Conservation (phyloP, 345 rosid genomes). For the Excoecaria cochinchinensis region DNA sequence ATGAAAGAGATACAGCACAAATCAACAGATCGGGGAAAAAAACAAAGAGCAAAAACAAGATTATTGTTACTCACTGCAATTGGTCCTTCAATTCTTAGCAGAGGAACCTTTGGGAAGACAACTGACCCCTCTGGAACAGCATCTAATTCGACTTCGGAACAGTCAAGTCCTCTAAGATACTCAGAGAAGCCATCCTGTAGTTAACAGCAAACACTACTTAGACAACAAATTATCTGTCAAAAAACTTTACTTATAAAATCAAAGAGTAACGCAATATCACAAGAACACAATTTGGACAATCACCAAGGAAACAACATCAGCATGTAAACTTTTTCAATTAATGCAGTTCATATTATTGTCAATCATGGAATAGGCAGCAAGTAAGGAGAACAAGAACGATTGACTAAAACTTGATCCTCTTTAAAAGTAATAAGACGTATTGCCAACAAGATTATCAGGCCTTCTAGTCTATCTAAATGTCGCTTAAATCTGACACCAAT, state of each 20-base stretch:
- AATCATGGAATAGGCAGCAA: neutral
- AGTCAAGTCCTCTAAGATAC: constrained; percentile 80
- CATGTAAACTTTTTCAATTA: neutral
- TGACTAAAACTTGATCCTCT: neutral
- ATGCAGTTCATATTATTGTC: neutral
- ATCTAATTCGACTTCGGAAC: constrained; percentile 87
- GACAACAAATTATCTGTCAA: constrained; percentile 15
- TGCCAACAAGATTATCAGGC: neutral
- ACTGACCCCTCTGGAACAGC: constrained; percentile 84
- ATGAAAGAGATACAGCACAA: neutral
- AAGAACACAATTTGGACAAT: neutral
- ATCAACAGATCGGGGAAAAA: neutral
- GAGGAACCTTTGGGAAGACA: constrained; percentile 95
- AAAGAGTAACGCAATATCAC: neutral
- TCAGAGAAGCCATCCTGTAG: constrained; percentile 72
- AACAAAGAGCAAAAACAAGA: neutral
- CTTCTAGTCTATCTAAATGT: neutral
- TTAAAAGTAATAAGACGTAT: neutral
- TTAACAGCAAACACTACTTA: constrained; percentile 11
- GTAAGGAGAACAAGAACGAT: neutral
- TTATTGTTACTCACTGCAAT: constrained; percentile 68
- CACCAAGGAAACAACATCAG: neutral
- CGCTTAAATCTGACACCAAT: neutral
- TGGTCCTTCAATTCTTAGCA: constrained; percentile 91
- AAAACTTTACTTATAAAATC: neutral